A percentile compares a stretch with the other conserved stretches of the same genome.
These are phyloP conservation scores for Lyophyllum semitale DNA, from an alignment of 768 basidiomycete species.

Conservation along the genomic window DNA sequence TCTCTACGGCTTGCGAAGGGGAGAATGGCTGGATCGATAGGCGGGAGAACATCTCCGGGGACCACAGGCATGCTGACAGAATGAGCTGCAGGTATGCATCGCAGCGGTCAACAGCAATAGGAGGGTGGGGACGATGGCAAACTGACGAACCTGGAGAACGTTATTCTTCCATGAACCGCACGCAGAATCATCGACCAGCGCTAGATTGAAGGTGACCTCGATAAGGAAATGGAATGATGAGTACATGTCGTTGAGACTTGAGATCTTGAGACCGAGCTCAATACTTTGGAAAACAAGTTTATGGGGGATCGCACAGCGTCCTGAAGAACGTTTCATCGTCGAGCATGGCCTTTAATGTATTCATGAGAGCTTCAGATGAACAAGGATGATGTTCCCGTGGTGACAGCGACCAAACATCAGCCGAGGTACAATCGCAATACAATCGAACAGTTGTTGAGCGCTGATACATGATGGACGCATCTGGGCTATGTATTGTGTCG, in stretches of 20 bases:
- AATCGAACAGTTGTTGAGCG: neutral
- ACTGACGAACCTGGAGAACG: neutral
- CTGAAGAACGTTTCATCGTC: neutral
- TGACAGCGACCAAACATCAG: no score
- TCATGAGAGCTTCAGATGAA: neutral
- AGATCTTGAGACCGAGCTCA: constrained; percentile 7
- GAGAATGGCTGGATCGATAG: constrained; percentile 3
- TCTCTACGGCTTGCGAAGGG: neutral
- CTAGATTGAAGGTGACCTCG: constrained; percentile 13
- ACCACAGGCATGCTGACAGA: constrained; percentile 2
- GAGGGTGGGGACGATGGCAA: neutral
- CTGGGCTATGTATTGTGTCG: no score
- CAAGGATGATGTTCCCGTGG: neutral
- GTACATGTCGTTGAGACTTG: neutral
- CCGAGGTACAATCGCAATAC: no score
- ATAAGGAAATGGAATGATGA: constrained; percentile 7
- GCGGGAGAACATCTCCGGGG: neutral
- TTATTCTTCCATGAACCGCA: constrained; percentile 1
- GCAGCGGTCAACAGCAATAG: neutral
- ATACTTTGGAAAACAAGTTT: neutral
- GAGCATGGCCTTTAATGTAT: neutral
- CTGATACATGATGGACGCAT: no score
- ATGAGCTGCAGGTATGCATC: constrained; percentile 4
- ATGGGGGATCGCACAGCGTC: constrained; percentile 10
- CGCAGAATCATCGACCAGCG: constrained; percentile 7